These are phyloP conservation scores for Dovyalis caffra DNA, from an alignment of 345 rosid species.

Conservation along the genomic window DNA sequence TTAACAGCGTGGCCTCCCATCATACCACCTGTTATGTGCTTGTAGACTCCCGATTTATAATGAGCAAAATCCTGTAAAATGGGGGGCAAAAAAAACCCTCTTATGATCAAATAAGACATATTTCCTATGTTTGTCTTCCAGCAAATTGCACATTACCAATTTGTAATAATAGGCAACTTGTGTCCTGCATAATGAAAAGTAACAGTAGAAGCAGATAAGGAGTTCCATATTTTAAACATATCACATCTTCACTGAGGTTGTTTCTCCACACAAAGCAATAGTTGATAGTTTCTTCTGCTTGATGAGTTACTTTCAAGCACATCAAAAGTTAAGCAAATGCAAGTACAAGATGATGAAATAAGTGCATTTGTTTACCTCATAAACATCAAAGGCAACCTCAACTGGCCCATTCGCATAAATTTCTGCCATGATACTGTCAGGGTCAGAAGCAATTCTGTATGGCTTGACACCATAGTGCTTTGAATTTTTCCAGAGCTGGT, in stretches of 20 bases:
- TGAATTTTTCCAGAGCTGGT: slow-evolving; percentile 69
- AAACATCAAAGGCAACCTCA: slow-evolving; percentile 87
- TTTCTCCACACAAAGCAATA: not conserved
- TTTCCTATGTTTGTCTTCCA: not conserved
- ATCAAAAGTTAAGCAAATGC: not conserved
- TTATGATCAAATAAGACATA: slow-evolving; percentile 5
- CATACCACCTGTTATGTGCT: slow-evolving; percentile 63
- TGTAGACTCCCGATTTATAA: slow-evolving; percentile 92
- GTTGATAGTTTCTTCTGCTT: not conserved
- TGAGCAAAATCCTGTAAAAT: slow-evolving; percentile 86
- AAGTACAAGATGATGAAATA: not conserved
- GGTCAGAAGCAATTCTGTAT: slow-evolving; percentile 67
- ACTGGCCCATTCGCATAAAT: slow-evolving; percentile 86
- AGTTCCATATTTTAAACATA: too few species aligned
- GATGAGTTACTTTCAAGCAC: not conserved
- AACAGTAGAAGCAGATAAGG: too few species aligned
- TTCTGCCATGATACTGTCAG: slow-evolving; percentile 78
- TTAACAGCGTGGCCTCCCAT: slow-evolving; percentile 98
- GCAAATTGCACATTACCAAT: not conserved
- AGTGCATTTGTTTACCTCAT: slow-evolving; percentile 59
- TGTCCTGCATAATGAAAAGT: not conserved
- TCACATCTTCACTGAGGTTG: not conserved
- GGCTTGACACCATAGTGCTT: slow-evolving; percentile 76
- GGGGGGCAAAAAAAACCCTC: not conserved
- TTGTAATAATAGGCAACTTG: not conserved